Evolutionary conservation across 2,329 filamentous ascomycete genomes (phyloP).

Genomic region (Colletotrichum cereale): DNA sequence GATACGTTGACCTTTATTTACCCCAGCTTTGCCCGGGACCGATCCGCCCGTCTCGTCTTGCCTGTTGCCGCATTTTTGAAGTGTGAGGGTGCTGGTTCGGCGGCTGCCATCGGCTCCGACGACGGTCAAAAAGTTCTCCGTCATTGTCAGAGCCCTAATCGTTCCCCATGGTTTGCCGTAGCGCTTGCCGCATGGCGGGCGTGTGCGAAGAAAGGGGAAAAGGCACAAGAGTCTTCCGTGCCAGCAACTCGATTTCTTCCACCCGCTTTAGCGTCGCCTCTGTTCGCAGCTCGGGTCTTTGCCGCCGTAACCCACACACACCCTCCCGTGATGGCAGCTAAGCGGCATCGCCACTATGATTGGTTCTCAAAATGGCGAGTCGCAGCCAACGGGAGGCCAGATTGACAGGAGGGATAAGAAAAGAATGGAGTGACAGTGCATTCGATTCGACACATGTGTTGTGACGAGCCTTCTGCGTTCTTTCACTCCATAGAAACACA

Average conservation of each 20-base stretch:
- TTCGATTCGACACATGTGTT: conserved; percentile 35
- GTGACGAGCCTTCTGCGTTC: conserved; percentile 21
- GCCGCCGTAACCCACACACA: conserved; percentile 35
- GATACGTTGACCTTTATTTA: conserved; percentile 25
- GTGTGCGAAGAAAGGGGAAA: conserved; percentile 18
- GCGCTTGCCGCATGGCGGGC: conserved; percentile 38
- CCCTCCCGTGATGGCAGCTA: conserved; percentile 27
- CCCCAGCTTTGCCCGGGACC: conserved; percentile 38
- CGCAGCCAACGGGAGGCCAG: conserved; percentile 33
- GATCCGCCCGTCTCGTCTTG: conserved; percentile 37
- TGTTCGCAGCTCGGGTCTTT: conserved; percentile 36
- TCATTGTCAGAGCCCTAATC: conserved; percentile 9
- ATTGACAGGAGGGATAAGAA: conserved; percentile 8
- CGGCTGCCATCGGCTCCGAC: conserved; percentile 33
- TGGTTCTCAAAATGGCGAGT: conserved; percentile 21
- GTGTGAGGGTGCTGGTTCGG: conserved; percentile 21
- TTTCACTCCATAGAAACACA: not conserved
- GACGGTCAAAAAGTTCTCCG: conserved; percentile 21
- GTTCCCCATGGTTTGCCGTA: conserved; percentile 18
- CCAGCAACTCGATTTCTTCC: conserved; percentile 26
- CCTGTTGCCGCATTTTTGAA: conserved; percentile 19
- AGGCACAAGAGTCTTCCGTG: not conserved
- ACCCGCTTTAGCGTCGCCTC: conserved; percentile 13
- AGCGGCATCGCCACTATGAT: conserved; percentile 25
- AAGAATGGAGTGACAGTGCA: conserved; percentile 26